Base-by-base conservation (phyloP, 192 early-diverging fungal species). In the Funneliformis geosporum region DNA sequence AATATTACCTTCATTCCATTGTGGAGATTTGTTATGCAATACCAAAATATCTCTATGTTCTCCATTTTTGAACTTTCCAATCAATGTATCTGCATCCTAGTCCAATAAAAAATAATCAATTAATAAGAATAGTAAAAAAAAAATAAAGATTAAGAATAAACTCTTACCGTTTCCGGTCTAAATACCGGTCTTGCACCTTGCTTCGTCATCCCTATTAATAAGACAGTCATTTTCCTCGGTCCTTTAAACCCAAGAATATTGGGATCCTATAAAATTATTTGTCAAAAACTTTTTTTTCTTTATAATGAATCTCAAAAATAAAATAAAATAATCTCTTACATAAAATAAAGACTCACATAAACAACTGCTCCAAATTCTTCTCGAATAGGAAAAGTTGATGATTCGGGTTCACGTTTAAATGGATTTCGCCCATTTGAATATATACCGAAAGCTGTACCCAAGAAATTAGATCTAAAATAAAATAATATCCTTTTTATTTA, bases 231-330 rank as follows among this genome's bases (percentile, higher is more conserved):
- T 82, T 94, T 95, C 25, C 96, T 91, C 11, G 96, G 97, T 0
- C 96, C 97, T 80, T 94, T 94, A 75, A 93, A 89, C 25, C 96
- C 96, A 40, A 97, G 85, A 23, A 97, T 90, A 80, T 95, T 95
- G 1, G 93, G 91, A 43, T 97, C 93, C 91, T 96, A 83, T 28
- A 73, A 25, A 21, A 18, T 25, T 9, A 28, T 27, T 75, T 28
- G 21, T 68, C 2, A 38, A 10, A 68, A 50, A 27, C n/a, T 27
- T 12, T 9, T 40, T 59, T 55, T n/a, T 10, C 72, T 8, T 62
- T 25, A 8, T 16, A 11, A 39, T 38, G 59, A 79, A 39, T 27
- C 18, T 40, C 5, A 28, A 4, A 12, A 61, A 70, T 23, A 83
- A 23, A 14, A 79, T 40, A 46, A 60, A 43, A 71, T 11, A 67